phyloP scores from a whole-genome alignment of 805 yeast genomes.

The Debaryomyces castellii region DNA sequence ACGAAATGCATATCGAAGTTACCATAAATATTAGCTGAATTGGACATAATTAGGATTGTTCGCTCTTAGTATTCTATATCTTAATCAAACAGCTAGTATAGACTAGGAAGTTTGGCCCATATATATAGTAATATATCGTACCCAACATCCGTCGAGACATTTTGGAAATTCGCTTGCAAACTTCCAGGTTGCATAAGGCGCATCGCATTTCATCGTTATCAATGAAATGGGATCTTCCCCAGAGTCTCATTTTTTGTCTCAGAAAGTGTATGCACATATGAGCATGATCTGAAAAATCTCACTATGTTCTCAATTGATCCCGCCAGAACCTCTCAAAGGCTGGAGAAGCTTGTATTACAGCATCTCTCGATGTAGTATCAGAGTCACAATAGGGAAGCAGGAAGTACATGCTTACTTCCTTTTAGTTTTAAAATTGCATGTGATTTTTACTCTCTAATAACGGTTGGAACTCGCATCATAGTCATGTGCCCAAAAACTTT shows the following conservation, averaged over 20 bases:
- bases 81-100: background rate
- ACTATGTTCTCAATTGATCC: background rate
- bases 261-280: background rate
- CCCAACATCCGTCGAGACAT: background rate
- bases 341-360: background rate
- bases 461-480: background rate
- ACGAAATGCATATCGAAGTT: slow-evolving; percentile 49
- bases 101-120: background rate
- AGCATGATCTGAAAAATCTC: background rate
- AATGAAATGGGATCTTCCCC: background rate
- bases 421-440: background rate
- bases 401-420: background rate
- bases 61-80: background rate
- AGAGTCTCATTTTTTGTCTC: background rate
- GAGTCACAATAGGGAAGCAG: background rate
- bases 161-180: background rate
- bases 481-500: background rate
- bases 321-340: background rate
- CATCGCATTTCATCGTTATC: background rate
- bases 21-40: slow-evolving; percentile 18
- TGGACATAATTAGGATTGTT: background rate
- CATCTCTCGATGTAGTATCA: background rate
- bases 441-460: background rate
- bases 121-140: background rate
- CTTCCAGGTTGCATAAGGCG: background rate